Evolutionary conservation across 345 rosid species (phyloP).

Genomic region (Brassica incana): DNA sequence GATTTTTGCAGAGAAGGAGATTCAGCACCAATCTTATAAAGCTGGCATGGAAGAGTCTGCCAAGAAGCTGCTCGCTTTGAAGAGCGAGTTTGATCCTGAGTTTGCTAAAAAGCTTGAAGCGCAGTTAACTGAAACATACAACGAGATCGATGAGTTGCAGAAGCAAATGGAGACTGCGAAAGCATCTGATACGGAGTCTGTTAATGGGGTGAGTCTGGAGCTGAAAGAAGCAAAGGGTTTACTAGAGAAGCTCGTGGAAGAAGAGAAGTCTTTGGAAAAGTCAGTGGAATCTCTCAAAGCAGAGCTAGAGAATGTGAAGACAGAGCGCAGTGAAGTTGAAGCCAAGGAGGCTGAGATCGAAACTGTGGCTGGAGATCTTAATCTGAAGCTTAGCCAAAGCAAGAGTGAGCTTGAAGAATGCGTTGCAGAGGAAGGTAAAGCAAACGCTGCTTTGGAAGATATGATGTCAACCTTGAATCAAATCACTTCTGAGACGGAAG

Average conservation of each 20-base stretch:
- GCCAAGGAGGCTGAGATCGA: conserved; percentile 86
- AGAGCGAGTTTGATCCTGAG: conserved; percentile 73
- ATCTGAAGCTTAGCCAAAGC: conserved; percentile 67
- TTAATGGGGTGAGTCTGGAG: conserved; percentile 64
- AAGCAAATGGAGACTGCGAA: conserved; percentile 71
- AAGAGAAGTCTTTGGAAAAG: conserved; percentile 62
- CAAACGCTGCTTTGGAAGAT: conserved; percentile 70
- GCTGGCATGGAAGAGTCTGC: conserved; percentile 66
- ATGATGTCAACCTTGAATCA: conserved; percentile 74
- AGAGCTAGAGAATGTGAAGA: conserved; percentile 75
- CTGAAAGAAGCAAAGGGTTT: conserved; percentile 83
- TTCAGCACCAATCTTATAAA: conserved; percentile 58
- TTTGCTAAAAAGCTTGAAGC: conserved; percentile 59
- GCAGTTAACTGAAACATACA: conserved; percentile 59
- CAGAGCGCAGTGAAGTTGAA: conserved; percentile 64
- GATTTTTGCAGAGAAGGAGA: conserved; percentile 72
- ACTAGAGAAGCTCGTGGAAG: conserved; percentile 69
- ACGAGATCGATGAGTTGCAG: conserved; percentile 59
- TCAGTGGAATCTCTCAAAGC: conserved; percentile 69
- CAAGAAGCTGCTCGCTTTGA: conserved; percentile 53
- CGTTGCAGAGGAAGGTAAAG: conserved; percentile 61
- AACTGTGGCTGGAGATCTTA: conserved; percentile 75
- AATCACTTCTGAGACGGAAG: conserved; percentile 69
- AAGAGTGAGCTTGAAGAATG: conserved; percentile 80
- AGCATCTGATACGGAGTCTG: conserved; percentile 77